phyloP scores from a whole-genome alignment of 306 rosid species.

The Corylus avellana region DNA sequence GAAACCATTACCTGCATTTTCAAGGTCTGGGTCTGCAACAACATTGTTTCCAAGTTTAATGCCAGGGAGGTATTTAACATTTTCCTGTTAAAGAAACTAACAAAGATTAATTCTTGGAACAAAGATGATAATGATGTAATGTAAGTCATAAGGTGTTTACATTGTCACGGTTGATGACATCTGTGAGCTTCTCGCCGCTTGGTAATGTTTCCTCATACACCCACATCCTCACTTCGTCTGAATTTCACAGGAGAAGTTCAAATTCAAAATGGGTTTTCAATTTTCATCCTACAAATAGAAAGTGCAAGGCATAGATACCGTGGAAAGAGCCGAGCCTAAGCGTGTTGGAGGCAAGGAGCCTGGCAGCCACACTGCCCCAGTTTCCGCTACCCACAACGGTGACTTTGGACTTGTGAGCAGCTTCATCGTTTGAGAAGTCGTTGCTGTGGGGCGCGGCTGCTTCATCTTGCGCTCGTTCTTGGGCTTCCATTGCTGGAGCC shows the following conservation, averaged over 20 bases:
- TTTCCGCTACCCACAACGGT: slow-evolving; percentile 91
- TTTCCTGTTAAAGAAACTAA: slow-evolving; percentile 56
- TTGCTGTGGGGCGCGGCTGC: slow-evolving; percentile 21
- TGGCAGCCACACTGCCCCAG: slow-evolving; percentile 94
- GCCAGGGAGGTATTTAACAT: slow-evolving; percentile 87
- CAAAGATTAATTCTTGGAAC: slow-evolving; percentile 9
- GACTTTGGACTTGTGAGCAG: slow-evolving; percentile 57
- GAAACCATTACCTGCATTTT: slow-evolving; percentile 58
- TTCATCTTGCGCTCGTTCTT: slow-evolving; percentile 26
- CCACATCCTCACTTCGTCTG: slow-evolving; percentile 98
- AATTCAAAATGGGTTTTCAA: slow-evolving; percentile 19
- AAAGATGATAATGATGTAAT: slow-evolving; percentile 9
- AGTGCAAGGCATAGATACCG: slow-evolving; percentile 39
- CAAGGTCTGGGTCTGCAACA: slow-evolving; percentile 83
- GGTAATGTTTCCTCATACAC: slow-evolving; percentile 81
- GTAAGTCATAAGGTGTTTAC: slow-evolving; percentile 43
- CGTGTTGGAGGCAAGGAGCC: slow-evolving; percentile 89
- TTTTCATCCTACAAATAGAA: neutral
- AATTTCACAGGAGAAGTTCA: slow-evolving; percentile 15
- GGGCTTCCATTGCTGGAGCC: slow-evolving; percentile 60
- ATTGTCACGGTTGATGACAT: slow-evolving; percentile 72
- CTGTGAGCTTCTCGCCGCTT: slow-evolving; percentile 76
- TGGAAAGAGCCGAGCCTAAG: slow-evolving; percentile 55
- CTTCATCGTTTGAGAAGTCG: slow-evolving; percentile 33
- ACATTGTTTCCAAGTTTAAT: slow-evolving; percentile 86